A percentile compares a stretch with the other conserved stretches of the same genome.
These are phyloP conservation scores for Aspergillus pseudotamarii DNA, from an alignment of 2,329 filamentous ascomycete genomes.

Conservation along the genomic window DNA sequence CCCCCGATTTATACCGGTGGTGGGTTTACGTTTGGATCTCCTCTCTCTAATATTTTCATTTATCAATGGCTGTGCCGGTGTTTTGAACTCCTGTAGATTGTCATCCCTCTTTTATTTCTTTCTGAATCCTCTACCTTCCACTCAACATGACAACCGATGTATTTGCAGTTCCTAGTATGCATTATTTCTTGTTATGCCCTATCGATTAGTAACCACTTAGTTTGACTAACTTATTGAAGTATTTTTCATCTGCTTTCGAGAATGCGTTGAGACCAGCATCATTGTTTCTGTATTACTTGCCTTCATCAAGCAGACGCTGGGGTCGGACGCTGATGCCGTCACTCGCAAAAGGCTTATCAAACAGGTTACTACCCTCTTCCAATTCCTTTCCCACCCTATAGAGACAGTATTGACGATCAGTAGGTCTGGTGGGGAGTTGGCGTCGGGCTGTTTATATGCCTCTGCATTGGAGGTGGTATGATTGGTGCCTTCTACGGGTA, in stretches of 20 bases:
- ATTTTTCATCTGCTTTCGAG: conserved; percentile 89
- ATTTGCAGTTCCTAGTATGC: conserved; percentile 20
- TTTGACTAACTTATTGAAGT: conserved; percentile 47
- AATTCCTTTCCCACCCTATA: background rate
- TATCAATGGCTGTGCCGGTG: background rate
- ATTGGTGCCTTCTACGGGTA: conserved; percentile 75
- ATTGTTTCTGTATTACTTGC: conserved; percentile 85
- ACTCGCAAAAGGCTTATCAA: conserved; percentile 69
- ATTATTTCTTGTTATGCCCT: background rate
- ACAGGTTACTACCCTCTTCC: conserved; percentile 52
- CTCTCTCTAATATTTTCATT: background rate
- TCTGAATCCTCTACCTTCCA: background rate
- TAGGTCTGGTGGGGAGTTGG: conserved; percentile 71
- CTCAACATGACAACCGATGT: conserved; percentile 16
- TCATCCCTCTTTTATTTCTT: background rate
- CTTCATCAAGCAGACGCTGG: conserved; percentile 80
- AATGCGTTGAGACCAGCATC: conserved; percentile 79
- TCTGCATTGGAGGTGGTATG: conserved; percentile 66
- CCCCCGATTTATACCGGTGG: background rate
- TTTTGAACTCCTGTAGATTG: background rate
- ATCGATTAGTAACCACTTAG: too few species aligned
- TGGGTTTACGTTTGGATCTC: background rate
- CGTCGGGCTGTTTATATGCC: conserved; percentile 64
- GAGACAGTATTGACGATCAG: background rate
- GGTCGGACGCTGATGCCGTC: conserved; percentile 61